A percentile compares a stretch with the other conserved stretches of the same genome.
Evolutionary conservation across 371 early-diverging fungal species (phyloP).

Genomic region (Mucor mucedo): DNA sequence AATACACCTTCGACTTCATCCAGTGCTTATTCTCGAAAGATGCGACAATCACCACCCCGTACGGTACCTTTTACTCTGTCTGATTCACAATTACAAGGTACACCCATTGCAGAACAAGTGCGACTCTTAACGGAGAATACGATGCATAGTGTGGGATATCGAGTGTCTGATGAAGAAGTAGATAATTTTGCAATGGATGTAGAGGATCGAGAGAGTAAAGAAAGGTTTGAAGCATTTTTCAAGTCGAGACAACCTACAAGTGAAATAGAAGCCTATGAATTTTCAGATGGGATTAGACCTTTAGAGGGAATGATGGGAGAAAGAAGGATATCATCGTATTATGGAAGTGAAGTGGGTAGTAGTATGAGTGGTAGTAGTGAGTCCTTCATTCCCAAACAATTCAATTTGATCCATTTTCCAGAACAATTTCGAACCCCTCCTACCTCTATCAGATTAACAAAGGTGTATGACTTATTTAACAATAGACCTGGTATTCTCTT

Average conservation of each 20-base stretch:
- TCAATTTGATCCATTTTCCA: conserved; percentile 41
- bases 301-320: too few species aligned
- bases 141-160: conserved; percentile 23
- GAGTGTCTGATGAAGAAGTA: conserved; percentile 17
- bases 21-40: neutral
- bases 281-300: neutral
- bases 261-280: neutral
- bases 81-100: conserved; percentile 26
- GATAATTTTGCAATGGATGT: conserved; percentile 9
- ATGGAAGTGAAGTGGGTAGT: neutral
- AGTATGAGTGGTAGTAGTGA: too few species aligned
- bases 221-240: conserved; percentile 3
- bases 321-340: too few species aligned
- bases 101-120: conserved; percentile 46
- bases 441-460: conserved; percentile 38
- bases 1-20: neutral
- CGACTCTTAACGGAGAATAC: conserved; percentile 36
- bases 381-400: neutral
- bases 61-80: conserved; percentile 43
- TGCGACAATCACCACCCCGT: conserved; percentile 41
- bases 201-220: conserved; percentile 14
- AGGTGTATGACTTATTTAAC: conserved; percentile 36
- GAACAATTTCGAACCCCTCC: conserved; percentile 41
- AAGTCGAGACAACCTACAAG: conserved; percentile 1
- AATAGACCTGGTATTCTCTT: conserved; percentile 31